Base-by-base conservation (phyloP, 2,329 filamentous ascomycete species). In the Fusarium equiseti region DNA sequence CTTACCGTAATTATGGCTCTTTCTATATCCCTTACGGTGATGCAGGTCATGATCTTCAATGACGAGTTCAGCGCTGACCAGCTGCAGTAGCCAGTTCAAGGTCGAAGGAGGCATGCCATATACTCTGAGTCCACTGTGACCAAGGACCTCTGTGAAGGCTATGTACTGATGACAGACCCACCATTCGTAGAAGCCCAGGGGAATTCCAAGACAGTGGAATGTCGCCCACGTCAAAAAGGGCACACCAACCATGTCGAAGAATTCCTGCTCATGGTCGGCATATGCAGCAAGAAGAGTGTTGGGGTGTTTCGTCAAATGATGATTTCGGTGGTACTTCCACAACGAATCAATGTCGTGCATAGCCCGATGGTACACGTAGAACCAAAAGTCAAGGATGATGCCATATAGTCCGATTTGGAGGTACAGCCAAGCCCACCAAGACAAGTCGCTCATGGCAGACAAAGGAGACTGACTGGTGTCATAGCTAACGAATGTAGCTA, bases 81-180 rank as follows among this genome's bases (percentile, higher is more conserved):
- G 24, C 12, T 12, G 24, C 2, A 53, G 50, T 42, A 53, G 24
- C 50, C 50, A 53, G 16, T 43, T 45, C 35, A 70, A 15, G 2
- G 66, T 70, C 0, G 66, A 70, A 8, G 59, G 59, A 1, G 66
- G 66, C 59, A 65, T 70, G 9, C 54, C 50, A 6, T 53, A 70
- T 1, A 70, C 29, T 0, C 66, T 56, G 1, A 70, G 66, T 45
- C 66, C 66, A 31, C 64, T 70, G 22, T 70, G 66, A 1, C 66
- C 66, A 0, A 70, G 31, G 5, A 70, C 64, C 13, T 70, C 66
- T 9, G 66, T 70, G n/a, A 70, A 70, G 18, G 59, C 51, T 0
- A 70, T 61, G n/a, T 70, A 70, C 38, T 70, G 66, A 27, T 70
- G 66, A 26, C 66, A 70, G 8, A 70, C 60, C 66, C 66, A 70